Evolutionary conservation across 1,284 basidiomycete species (phyloP).

Genomic region (Cutaneotrichosporon dermatis): DNA sequence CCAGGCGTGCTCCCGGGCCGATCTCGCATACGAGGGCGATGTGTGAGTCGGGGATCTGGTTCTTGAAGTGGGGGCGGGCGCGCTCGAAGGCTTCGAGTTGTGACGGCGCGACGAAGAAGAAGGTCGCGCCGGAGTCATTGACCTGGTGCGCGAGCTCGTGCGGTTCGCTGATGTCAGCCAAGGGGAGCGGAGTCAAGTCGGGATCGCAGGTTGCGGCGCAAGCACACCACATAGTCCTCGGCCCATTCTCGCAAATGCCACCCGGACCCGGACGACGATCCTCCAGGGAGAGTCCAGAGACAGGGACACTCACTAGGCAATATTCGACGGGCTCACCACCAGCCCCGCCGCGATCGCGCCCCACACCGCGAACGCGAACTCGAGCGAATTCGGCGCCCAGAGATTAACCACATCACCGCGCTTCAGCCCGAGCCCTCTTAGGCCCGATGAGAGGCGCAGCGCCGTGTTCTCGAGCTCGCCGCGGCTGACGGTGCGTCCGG

Average conservation of each 20-base stretch:
- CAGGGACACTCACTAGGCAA: slow-evolving; percentile 22
- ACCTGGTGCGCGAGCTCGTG: slow-evolving; percentile 37
- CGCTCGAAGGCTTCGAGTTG: slow-evolving; percentile 42
- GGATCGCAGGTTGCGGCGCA: too few relatives aligned
- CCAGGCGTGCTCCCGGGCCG: background rate
- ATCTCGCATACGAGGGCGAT: slow-evolving; percentile 29
- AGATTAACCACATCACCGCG: slow-evolving; percentile 39
- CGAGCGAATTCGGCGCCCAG: slow-evolving; percentile 56
- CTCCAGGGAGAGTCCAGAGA: background rate
- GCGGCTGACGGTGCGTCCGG: slow-evolving; percentile 58
- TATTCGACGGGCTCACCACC: slow-evolving; percentile 39
- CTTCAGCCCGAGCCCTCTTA: slow-evolving; percentile 43
- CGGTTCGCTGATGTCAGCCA: slow-evolving; percentile 20
- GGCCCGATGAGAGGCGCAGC: slow-evolving; percentile 56
- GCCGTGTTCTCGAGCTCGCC: slow-evolving; percentile 57
- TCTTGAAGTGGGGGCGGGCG: slow-evolving; percentile 24
- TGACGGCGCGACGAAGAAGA: slow-evolving; percentile 57
- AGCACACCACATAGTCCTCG: too few relatives aligned
- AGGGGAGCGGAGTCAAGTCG: too few relatives aligned
- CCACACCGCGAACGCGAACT: slow-evolving; percentile 60
- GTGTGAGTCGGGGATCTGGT: slow-evolving; percentile 15
- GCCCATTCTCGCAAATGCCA: too few relatives aligned
- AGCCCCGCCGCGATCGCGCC: slow-evolving; percentile 51
- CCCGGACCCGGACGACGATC: too few relatives aligned
- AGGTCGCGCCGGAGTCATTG: slow-evolving; percentile 55